Evolutionary conservation across 75 land plant species (phyloP).

Genomic region (Sequoia sempervirens): DNA sequence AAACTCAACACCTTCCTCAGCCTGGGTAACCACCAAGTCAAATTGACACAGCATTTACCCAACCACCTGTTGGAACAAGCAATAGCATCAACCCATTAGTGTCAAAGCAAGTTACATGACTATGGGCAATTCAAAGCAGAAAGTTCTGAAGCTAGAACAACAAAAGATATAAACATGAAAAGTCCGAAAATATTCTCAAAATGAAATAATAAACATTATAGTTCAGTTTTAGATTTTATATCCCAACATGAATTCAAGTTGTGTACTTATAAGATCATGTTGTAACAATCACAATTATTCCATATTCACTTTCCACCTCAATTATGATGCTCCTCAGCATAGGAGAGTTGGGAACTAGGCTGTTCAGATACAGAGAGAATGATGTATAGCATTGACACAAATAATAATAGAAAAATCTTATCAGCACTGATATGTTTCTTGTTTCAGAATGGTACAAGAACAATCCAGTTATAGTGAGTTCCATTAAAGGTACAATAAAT

Average conservation of each 20-base stretch:
- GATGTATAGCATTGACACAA: neutral
- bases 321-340: neutral
- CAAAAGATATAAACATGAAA: neutral
- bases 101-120: neutral
- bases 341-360: neutral
- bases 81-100: neutral
- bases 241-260: neutral
- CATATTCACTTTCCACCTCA: neutral
- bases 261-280: neutral
- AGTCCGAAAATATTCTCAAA: neutral
- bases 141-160: neutral
- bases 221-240: neutral
- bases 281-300: neutral
- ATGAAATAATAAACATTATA: neutral
- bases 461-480: neutral
- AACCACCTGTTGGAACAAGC: neutral
- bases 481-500: too few relatives aligned
- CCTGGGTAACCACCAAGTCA: neutral
- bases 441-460: neutral
- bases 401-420: neutral
- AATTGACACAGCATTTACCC: slow-evolving; percentile 7
- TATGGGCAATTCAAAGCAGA: neutral
- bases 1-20: neutral
- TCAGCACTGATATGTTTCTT: neutral
- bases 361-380: neutral